Base-by-base conservation (phyloP, 345 rosid species). In the Mallotus nudiflorus region DNA sequence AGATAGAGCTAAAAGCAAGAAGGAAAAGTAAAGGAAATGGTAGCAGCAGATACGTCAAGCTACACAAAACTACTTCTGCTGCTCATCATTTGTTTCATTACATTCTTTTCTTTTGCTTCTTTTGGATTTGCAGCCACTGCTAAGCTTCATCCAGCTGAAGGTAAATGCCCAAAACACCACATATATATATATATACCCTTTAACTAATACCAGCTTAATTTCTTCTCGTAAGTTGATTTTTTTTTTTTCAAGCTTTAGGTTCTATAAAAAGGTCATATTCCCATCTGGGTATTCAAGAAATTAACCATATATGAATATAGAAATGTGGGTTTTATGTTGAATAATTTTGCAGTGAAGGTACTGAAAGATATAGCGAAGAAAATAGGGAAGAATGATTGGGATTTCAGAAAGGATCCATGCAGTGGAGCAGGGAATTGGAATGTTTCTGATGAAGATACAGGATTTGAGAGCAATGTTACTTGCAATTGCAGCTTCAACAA, bases 371-470 rank as follows among this genome's bases (percentile, higher is more conserved):
- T 91, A 75, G 93, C 81, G 68, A 78, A 65, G 78, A 87, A 79
- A 67, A 13, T 91, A 69, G 95, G 88, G 80, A 89, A 87, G 76
- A 84, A 69, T 60, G 93, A 88, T 61, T 93, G 96, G 96, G 74
- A 86, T 57, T 88, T 88, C 58, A 69, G 75, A 19, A 75, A 79
- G 64, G 98, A 91, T 72, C 97, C 97, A 18, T 93, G 97, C 74
- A 85, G 89, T 70, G 86, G 91, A 22, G 69, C 80, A 72, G 90
- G 88, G 77, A 89, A 82, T 48, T 91, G 94, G 96, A 54, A 49
- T 31, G 44, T 39, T 3, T 13, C 22, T 24, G 86, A 74, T 22
- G 72, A 62, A 39, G 27, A 58, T 57, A 75, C 72, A 77, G 86
- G 84, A 12, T 67, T 80, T 64, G 85, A 84, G 74, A 89, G 85